Evolutionary conservation across 192 early-diverging fungal genomes (phyloP), one percentile per base, ranked within the genome.

Genomic region (Jimgerdemannia lactiflua): DNA sequence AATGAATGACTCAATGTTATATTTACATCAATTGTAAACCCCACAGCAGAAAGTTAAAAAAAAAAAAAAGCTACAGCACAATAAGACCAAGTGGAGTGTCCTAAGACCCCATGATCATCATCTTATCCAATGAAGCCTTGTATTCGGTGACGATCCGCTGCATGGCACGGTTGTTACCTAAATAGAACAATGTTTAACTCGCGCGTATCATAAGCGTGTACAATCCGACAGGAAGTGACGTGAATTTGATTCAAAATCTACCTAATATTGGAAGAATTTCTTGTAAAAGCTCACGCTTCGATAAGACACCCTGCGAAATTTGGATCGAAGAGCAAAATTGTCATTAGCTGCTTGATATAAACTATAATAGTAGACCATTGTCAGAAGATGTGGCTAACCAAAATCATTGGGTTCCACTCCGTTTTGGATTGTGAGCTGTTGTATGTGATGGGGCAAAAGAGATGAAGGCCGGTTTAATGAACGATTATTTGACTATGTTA

Each of bases 201-300:
- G 11, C 39, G 40, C 70, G 29, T 29, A 29, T 29, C 39, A 70
- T 4, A 41, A 8, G 70, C 29, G 19, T 29, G 29, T 0, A n/a
- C n/a, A 29, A 29, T 29, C 29, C 29, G 29, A 29, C 49, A 54
- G 29, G 29, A 29, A 29, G 49, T 70, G 49, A 3, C 19, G n/a
- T 64, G 43, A 7, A 40, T 14, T 66, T 40, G 17, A 54, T 70
- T n/a, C 67, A 39, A 29, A 18, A 41, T 44, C 80, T 78, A 75
- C 92, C 87, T 39, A 96, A 84, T 1, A 92, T 80, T 0, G 90
- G 91, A 42, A 96, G 74, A 17, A 94, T 77, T 65, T 90, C 88
- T 49, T 80, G 78, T 4, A 96, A 67, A 8, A 95, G 73, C 49
- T 86, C 85, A 8, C 89, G 89, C 67, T 96, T 96, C 43, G 88